Conservation (phyloP, 805 yeast genomes). For the Wickerhamiella alocasiicola region DNA sequence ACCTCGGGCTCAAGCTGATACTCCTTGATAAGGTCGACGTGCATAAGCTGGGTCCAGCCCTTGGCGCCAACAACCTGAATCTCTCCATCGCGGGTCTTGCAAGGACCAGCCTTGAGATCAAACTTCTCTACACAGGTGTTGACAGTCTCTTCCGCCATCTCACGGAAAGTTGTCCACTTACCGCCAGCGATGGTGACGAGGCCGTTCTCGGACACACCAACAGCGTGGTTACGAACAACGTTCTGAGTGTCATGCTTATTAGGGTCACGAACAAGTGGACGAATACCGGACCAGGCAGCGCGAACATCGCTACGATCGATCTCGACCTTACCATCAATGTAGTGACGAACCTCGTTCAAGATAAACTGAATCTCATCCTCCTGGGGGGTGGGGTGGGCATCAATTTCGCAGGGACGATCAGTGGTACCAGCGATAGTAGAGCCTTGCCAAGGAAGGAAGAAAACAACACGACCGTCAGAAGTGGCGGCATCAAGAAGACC, state of each 20-base stretch:
- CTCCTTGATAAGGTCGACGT: constrained; percentile 68
- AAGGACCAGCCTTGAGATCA: constrained; percentile 32
- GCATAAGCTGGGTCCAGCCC: constrained; percentile 58
- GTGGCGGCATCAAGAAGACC: constrained; percentile 89
- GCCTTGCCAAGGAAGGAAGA: constrained; percentile 97
- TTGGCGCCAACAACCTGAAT: constrained; percentile 68
- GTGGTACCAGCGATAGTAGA: constrained; percentile 94
- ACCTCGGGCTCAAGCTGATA: constrained; percentile 59
- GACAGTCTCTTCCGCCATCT: constrained; percentile 92
- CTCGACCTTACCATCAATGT: constrained; percentile 60
- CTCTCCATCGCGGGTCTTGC: constrained; percentile 36
- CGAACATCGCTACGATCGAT: constrained; percentile 82
- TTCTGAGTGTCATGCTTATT: constrained; percentile 60
- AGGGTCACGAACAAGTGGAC: constrained; percentile 82
- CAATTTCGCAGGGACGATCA: constrained; percentile 53
- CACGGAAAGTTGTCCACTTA: constrained; percentile 96
- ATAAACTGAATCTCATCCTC: constrained; percentile 85
- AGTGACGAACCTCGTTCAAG: constrained; percentile 75
- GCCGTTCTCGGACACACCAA: constrained; percentile 59
- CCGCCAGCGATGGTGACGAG: constrained; percentile 90
- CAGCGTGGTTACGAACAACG: constrained; percentile 78
- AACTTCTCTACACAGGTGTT: constrained; percentile 49
- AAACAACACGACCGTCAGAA: constrained; percentile 91
- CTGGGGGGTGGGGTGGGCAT: constrained; percentile 55
- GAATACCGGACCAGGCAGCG: constrained; percentile 94